These are phyloP conservation scores for Mycena maculata DNA, from an alignment of 768 basidiomycete genomes.

Conservation along the genomic window DNA sequence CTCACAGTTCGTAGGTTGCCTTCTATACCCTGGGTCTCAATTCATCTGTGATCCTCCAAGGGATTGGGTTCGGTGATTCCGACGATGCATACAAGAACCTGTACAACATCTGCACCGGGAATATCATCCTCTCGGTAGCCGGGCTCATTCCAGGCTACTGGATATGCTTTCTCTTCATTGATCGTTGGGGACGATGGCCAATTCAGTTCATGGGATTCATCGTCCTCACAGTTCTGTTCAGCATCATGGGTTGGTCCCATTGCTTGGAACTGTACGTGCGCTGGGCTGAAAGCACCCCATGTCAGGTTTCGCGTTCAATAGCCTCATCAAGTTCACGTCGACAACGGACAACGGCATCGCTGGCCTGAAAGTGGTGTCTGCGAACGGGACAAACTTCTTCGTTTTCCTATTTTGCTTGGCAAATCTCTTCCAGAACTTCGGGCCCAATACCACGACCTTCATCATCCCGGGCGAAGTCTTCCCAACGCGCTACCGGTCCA, in stretches of 20 bases:
- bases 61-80: conserved; percentile 77
- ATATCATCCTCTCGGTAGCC: conserved; percentile 78
- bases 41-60: conserved; percentile 75
- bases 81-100: conserved; percentile 65
- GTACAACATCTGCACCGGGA: conserved; percentile 75
- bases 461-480: conserved; percentile 84
- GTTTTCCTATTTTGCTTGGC: conserved; percentile 86
- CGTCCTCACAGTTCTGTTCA: conserved; percentile 71
- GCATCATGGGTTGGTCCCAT: conserved; percentile 70
- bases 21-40: conserved; percentile 93
- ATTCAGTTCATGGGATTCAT: conserved; percentile 85
- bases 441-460: conserved; percentile 85
- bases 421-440: conserved; percentile 92
- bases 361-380: no score
- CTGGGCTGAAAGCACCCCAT: no score
- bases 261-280: background rate
- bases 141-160: conserved; percentile 89
- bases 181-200: conserved; percentile 82
- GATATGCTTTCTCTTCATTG: conserved; percentile 71
- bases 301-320: background rate
- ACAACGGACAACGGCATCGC: conserved; percentile 53
- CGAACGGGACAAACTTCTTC: conserved; percentile 70
- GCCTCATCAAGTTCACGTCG: conserved; percentile 63
- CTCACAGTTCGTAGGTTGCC: conserved; percentile 63
- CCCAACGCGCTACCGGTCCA: conserved; percentile 90